Percentiles rank a stretch among this genome's conserved stretches.
These are phyloP conservation scores for Hygrocybe coccinea DNA, from an alignment of 768 basidiomycete genomes.

Conservation along the genomic window DNA sequence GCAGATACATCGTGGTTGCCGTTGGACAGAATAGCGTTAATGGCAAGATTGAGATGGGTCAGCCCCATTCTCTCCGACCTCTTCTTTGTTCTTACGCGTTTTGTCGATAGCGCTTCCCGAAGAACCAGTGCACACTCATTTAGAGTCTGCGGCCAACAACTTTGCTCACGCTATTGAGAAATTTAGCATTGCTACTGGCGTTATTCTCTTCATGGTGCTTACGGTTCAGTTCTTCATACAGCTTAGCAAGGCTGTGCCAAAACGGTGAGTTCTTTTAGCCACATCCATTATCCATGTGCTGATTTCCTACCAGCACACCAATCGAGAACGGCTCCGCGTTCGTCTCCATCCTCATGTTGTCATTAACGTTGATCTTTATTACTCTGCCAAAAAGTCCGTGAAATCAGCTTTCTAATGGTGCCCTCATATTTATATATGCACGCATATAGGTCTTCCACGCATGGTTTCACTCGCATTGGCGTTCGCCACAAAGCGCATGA, in stretches of 20 bases:
- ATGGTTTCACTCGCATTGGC: conserved; percentile 66
- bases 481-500: conserved; percentile 97
- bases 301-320: conserved; percentile 58
- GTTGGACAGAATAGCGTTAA: conserved; percentile 93
- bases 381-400: too few species aligned
- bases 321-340: conserved; percentile 82
- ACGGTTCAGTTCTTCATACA: conserved; percentile 96
- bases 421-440: too few species aligned
- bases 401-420: too few species aligned
- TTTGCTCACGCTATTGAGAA: conserved; percentile 97
- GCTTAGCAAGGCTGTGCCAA: conserved; percentile 56
- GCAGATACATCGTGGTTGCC: conserved; percentile 85
- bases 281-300: background rate
- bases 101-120: conserved; percentile 65
- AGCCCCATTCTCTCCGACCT: conserved; percentile 27
- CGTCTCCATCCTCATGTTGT: conserved; percentile 89
- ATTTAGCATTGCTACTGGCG: conserved; percentile 77
- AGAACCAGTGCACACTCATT: conserved; percentile 83
- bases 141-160: conserved; percentile 87
- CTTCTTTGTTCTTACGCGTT: conserved; percentile 2
- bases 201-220: conserved; percentile 74
- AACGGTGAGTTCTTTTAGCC: conserved; percentile 37
- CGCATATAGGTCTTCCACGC: too few species aligned
- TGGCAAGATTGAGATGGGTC: conserved; percentile 97
- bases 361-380: conserved; percentile 88